These are phyloP conservation scores for Fusarium clavum DNA, from an alignment of 2,329 filamentous ascomycete species.

Conservation along the genomic window DNA sequence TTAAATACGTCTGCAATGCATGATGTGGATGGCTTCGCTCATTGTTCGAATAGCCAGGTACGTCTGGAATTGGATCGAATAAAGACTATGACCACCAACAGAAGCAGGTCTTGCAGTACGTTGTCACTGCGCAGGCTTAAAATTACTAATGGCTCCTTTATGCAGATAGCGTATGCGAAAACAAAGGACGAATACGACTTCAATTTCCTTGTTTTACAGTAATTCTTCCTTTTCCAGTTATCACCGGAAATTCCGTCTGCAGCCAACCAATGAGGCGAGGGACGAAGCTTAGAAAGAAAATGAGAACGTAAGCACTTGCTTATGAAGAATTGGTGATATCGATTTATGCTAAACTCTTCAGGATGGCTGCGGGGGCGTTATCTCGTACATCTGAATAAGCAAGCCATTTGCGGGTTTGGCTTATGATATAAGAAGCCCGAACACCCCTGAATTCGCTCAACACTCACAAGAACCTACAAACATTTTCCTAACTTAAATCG, in stretches of 20 bases:
- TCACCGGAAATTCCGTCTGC: background rate
- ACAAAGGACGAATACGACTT: background rate
- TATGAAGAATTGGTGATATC: conserved; percentile 6
- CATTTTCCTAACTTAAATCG: fast-evolving
- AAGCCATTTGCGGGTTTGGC: background rate
- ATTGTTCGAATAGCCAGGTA: too few species aligned
- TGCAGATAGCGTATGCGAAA: background rate
- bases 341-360: background rate
- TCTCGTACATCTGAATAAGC: background rate
- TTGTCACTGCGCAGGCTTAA: background rate
- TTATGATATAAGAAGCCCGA: background rate
- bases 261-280: background rate
- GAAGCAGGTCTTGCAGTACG: background rate
- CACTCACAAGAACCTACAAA: background rate
- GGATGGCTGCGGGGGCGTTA: background rate
- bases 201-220: background rate
- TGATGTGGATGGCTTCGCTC: too few species aligned
- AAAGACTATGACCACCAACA: background rate
- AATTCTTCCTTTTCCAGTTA: background rate
- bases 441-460: fast-evolving
- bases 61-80: too few species aligned
- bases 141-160: background rate
- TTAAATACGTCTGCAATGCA: too few species aligned
- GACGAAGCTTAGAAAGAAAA: background rate
- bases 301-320: conserved; percentile 15